A percentile compares a stretch with the other conserved stretches of the same genome.
phyloP scores from a whole-genome alignment of 2,329 filamentous ascomycete genomes.

The Claviceps cyperi region DNA sequence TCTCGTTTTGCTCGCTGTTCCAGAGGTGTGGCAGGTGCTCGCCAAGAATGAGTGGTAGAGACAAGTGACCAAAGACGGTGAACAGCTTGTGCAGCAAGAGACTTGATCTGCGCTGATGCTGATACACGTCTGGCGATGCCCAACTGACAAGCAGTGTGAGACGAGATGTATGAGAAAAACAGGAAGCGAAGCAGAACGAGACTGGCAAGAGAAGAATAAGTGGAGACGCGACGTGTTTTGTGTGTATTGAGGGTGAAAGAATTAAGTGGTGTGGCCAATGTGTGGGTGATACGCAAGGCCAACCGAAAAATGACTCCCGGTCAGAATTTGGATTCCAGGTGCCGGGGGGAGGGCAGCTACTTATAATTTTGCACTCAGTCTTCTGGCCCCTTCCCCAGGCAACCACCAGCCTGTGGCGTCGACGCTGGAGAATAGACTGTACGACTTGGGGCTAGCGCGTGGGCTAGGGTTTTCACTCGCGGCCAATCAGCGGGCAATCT shows the following conservation, averaged over 20 bases:
- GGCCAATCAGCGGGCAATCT: constrained; percentile 24
- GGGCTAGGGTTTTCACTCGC: constrained; percentile 16
- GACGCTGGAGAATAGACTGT: constrained; percentile 19
- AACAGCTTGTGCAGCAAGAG: constrained; percentile 5
- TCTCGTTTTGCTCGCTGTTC: constrained; percentile 10
- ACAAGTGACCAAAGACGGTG: constrained; percentile 2
- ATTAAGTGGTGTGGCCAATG: constrained; percentile 26
- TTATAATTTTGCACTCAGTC: constrained; percentile 39
- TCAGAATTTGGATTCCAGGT: constrained; percentile 30
- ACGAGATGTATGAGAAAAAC: constrained; percentile 1
- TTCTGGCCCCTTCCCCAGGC: constrained; percentile 26
- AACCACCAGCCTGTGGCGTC: constrained; percentile 30
- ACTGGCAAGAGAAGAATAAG: constrained; percentile 10
- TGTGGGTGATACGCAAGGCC: constrained; percentile 36
- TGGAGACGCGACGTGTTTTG: constrained; percentile 19
- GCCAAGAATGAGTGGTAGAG: constrained; percentile 3
- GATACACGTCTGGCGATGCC: constrained; percentile 10
- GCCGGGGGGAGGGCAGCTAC: constrained; percentile 39
- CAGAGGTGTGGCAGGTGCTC: constrained; percentile 5
- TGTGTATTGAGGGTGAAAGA: constrained; percentile 15
- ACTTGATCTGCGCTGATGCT: constrained; percentile 6
- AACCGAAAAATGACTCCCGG: constrained; percentile 40
- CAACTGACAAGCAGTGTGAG: constrained; percentile 7
- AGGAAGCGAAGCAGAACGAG: constrained; percentile 9
- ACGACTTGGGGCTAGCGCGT: constrained; percentile 22